A percentile compares a stretch with the other conserved stretches of the same genome.
Conservation (phyloP, 1,284 basidiomycete species). For the Marasmius sp. region DNA sequence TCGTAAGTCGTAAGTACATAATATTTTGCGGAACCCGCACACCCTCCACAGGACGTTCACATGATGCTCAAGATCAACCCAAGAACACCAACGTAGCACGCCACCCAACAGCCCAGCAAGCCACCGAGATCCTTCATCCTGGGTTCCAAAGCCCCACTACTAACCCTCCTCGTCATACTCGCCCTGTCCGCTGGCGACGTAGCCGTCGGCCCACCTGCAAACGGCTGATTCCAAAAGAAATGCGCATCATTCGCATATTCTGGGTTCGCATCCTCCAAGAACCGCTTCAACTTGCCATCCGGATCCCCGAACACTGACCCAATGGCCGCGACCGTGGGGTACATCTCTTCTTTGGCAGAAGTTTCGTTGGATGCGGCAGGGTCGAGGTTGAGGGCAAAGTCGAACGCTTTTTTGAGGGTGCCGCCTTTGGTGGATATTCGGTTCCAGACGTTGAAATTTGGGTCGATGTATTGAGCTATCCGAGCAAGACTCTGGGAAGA, state of each 20-base stretch:
- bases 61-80: no score
- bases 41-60: no score
- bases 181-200: not conserved
- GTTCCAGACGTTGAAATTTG: constrained; percentile 46
- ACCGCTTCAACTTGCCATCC: constrained; percentile 46
- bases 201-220: constrained; percentile 15
- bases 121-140: not conserved
- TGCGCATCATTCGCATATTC: constrained; percentile 44
- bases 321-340: constrained; percentile 50
- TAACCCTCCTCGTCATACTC: not conserved
- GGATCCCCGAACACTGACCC: constrained; percentile 56
- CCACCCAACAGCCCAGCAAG: not conserved
- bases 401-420: constrained; percentile 56
- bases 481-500: constrained; percentile 52
- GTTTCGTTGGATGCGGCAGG: constrained; percentile 34
- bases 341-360: constrained; percentile 39
- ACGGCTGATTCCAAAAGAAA: constrained; percentile 57
- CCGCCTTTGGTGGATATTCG: constrained; percentile 44
- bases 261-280: constrained; percentile 36
- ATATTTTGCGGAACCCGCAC: no score
- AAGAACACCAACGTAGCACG: not conserved
- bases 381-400: constrained; percentile 50
- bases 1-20: no score
- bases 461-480: constrained; percentile 43
- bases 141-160: not conserved